Base-by-base conservation (phyloP, 805 yeast genomes). In the Wickerhamiella hasegawae region DNA sequence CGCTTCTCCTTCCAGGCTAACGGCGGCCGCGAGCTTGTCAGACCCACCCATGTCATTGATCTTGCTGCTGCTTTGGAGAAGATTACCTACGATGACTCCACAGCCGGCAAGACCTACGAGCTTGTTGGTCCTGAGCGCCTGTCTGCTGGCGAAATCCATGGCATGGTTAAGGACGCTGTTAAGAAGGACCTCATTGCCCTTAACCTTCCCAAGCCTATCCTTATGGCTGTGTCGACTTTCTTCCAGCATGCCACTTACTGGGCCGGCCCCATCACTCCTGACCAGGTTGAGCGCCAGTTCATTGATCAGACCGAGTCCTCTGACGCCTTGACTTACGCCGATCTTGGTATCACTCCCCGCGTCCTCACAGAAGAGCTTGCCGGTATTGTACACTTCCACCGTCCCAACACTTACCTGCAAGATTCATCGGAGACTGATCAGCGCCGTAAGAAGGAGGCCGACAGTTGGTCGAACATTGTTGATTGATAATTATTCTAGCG, bases 81-180 rank as follows among this genome's bases (percentile, higher is more conserved):
- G 45, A 79, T 82, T 46, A 85, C 81, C 8, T 81, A 61, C 54
- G 85, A 82, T 53, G 93, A 82, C 55, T 62, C 80, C 35, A 81
- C 93, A 16, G 65, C 66, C 11, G 93, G 92, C 41, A 68, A 77
- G 57, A 66, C 76, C 34, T 82, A 58, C 56, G 93, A 82, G 59
- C 66, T 82, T 43, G 63, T 59, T 48, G 93, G 93, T 10, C 68
- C 74, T n/a, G 78, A 78, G 55, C 62, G 65, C 47, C 69, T 72
- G 54, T 53, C 75, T 9, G 65, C 67, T 48, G 56, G 57, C 39
- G 80, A 80, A 53, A 66, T 82, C 42, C 68, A 83, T 57, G 75
- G 72, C 49, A 62, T 76, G 72, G 65, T 81, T 44, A 73, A 74
- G 53, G 71, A 72, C 43, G 69, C 71, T 43, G 72, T 76, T 14